Conservation (phyloP, 1,284 basidiomycete genomes). For the Ustilago xerochloae region DNA sequence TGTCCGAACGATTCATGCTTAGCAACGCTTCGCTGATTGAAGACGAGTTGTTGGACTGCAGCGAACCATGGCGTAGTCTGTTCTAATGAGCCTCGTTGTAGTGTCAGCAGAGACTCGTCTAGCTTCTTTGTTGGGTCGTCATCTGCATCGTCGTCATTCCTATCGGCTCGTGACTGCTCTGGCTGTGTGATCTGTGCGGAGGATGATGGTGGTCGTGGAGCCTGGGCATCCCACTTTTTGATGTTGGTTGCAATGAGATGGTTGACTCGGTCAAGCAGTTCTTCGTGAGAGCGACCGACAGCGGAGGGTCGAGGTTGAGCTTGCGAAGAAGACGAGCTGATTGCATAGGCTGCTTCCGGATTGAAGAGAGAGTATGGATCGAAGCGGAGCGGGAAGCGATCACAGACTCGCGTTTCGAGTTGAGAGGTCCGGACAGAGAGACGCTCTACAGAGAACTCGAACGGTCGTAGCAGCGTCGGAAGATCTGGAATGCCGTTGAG, state of each 20-base stretch:
- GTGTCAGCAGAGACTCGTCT: slow-evolving; percentile 19
- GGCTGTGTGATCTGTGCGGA: neutral
- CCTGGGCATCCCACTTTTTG: slow-evolving; percentile 45
- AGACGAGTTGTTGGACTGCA: slow-evolving; percentile 42
- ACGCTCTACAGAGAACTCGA: slow-evolving; percentile 49
- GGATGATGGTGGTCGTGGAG: neutral
- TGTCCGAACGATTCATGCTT: slow-evolving; percentile 58
- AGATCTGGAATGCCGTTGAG: slow-evolving; percentile 55
- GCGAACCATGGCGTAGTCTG: slow-evolving; percentile 56
- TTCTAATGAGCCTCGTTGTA: slow-evolving; percentile 33
- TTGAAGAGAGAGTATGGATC: slow-evolving; percentile 54
- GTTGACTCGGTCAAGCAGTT: slow-evolving; percentile 47
- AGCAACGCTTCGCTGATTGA: slow-evolving; percentile 37
- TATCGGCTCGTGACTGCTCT: neutral
- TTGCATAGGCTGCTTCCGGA: slow-evolving; percentile 10
- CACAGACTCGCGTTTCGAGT: slow-evolving; percentile 53
- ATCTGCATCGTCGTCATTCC: neutral
- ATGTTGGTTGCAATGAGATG: slow-evolving; percentile 51
- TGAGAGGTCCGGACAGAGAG: slow-evolving; percentile 63
- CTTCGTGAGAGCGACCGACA: slow-evolving; percentile 21
- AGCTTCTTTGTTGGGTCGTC: neutral
- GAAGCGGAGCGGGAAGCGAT: slow-evolving; percentile 61
- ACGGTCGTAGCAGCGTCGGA: slow-evolving; percentile 58
- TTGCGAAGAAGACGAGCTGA: slow-evolving; percentile 12
- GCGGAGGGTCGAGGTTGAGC: slow-evolving; percentile 17